These are phyloP conservation scores for Rhypophila decipiens DNA, from an alignment of 495 filamentous ascomycete species.

Conservation along the genomic window DNA sequence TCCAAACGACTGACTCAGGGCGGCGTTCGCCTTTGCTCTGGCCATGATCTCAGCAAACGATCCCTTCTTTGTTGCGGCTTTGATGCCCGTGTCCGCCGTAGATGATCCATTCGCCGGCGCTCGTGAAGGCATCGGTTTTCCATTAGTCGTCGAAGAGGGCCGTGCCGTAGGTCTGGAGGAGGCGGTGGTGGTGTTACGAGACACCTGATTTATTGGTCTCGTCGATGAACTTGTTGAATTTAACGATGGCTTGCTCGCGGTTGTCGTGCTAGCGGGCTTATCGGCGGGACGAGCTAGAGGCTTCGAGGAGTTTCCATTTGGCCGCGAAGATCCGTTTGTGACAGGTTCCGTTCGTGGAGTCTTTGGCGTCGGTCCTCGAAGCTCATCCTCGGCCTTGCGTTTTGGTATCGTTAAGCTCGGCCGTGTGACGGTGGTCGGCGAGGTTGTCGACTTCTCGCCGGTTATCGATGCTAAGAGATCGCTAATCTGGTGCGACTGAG, in stretches of 20 bases:
- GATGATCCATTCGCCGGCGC: slow-evolving; percentile 12
- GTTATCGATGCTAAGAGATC: slow-evolving; percentile 52
- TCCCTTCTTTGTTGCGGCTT: slow-evolving; percentile 48
- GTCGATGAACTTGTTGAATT: slow-evolving; percentile 2
- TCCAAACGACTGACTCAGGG: slow-evolving; percentile 38
- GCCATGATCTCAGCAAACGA: slow-evolving; percentile 65
- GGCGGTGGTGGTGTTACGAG: background rate
- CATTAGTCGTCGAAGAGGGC: background rate
- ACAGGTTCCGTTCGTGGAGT: slow-evolving; percentile 21
- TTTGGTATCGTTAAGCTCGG: slow-evolving; percentile 27
- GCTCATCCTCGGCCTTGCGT: slow-evolving; percentile 47
- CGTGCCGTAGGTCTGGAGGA: background rate
- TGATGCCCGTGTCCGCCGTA: slow-evolving; percentile 23
- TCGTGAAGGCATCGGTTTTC: slow-evolving; percentile 12
- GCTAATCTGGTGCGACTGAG: slow-evolving; percentile 31
- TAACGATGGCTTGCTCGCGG: too few species aligned
- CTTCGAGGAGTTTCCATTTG: slow-evolving; percentile 10
- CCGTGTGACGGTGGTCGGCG: slow-evolving; percentile 22
- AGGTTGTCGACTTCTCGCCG: slow-evolving; percentile 36
- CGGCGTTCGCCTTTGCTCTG: slow-evolving; percentile 51
- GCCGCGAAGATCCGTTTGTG: slow-evolving; percentile 8
- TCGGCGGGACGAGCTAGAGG: slow-evolving; percentile 12
- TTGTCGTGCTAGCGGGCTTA: slow-evolving; percentile 1
- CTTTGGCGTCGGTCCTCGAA: slow-evolving; percentile 22
- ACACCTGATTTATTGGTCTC: background rate